A percentile compares a stretch with the other conserved stretches of the same genome.
These are phyloP conservation scores for Russula griseocarnosa DNA, from an alignment of 768 basidiomycete genomes.

Conservation along the genomic window DNA sequence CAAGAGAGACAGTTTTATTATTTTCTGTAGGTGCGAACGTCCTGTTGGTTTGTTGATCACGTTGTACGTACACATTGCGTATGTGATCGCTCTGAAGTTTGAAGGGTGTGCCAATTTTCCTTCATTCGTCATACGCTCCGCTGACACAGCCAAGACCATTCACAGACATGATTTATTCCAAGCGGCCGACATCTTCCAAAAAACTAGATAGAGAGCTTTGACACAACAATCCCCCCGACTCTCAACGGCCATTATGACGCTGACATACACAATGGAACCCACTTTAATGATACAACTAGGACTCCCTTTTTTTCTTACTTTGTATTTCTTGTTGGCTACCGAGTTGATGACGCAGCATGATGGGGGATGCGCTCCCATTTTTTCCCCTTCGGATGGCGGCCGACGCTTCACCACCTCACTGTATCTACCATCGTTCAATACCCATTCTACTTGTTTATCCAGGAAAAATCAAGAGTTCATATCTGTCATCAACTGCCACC, in stretches of 20 bases:
- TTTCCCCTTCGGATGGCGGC: too few species aligned
- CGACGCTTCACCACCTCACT: too few species aligned
- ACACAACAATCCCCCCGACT: conserved; percentile 6
- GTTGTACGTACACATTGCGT: conserved; percentile 77
- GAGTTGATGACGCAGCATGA: too few species aligned
- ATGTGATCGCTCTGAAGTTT: conserved; percentile 75
- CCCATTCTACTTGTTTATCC: too few species aligned
- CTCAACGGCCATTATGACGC: conserved; percentile 18
- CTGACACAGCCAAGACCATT: conserved; percentile 44
- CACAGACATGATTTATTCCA: conserved; percentile 77
- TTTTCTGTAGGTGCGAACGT: conserved; percentile 62
- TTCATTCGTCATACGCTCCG: conserved; percentile 27
- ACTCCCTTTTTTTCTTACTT: too few species aligned
- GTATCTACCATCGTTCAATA: too few species aligned
- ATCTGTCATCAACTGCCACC: too few species aligned
- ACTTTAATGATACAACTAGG: background rate
- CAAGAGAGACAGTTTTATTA: background rate
- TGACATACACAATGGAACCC: background rate
- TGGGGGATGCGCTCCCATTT: too few species aligned
- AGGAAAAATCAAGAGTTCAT: too few species aligned
- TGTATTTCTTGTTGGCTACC: too few species aligned
- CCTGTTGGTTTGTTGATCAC: conserved; percentile 83
- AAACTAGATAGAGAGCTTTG: conserved; percentile 33
- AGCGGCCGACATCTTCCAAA: conserved; percentile 37
- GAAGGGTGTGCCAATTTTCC: conserved; percentile 65